Conservation (phyloP, 805 yeast genomes). For the Pichia phayaonensis region DNA sequence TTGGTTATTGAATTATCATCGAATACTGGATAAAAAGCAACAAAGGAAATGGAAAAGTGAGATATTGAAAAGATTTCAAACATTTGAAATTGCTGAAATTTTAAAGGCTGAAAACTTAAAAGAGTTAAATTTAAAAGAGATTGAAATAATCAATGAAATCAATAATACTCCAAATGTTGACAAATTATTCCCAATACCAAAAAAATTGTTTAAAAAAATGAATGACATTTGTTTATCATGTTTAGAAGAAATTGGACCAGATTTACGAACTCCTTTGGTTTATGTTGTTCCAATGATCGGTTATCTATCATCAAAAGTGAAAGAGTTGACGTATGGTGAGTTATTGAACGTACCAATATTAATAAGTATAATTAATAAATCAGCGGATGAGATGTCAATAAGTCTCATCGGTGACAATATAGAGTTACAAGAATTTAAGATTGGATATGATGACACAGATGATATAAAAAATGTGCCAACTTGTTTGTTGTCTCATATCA, state of each 20-base stretch:
- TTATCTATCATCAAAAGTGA: not conserved
- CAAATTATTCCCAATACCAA: constrained; percentile 9
- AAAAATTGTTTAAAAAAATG: constrained; percentile 20
- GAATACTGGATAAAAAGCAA: constrained; percentile 9
- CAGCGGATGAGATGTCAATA: not conserved
- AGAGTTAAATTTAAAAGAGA: not conserved
- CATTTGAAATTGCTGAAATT: constrained; percentile 19
- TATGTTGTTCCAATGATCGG: constrained; percentile 4
- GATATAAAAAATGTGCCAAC: constrained; percentile 26
- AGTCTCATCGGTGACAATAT: not conserved
- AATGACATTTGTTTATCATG: constrained; percentile 7
- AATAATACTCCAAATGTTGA: not conserved
- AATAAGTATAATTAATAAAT: constrained; percentile 15
- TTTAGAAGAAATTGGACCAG: not conserved
- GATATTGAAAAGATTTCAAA: constrained; percentile 11
- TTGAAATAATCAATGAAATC: not conserved
- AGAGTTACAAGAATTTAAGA: not conserved
- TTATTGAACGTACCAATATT: not conserved
- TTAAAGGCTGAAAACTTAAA: constrained; percentile 9
- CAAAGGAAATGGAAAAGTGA: constrained; percentile 9
- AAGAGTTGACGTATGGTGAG: not conserved
- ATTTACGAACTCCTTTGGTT: not conserved
- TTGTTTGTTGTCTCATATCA: constrained; percentile 15
- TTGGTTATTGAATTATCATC: constrained; percentile 13
- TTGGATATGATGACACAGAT: not conserved